These are phyloP conservation scores for Torulaspora globosa DNA, from an alignment of 1,139 yeast species.

Conservation along the genomic window DNA sequence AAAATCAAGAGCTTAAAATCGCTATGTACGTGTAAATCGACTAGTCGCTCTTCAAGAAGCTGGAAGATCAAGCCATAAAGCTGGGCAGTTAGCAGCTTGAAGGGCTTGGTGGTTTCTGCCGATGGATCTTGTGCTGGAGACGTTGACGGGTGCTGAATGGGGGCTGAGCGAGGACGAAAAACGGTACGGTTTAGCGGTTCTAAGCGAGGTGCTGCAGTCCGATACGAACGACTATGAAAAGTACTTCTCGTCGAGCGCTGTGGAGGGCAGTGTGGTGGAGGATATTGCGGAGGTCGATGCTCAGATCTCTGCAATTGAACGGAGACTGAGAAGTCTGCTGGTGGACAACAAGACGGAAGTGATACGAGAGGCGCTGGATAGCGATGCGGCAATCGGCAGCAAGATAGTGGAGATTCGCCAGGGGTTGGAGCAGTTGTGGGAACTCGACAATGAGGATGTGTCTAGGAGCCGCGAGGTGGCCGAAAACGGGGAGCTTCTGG, in stretches of 20 bases:
- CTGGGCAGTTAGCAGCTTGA: not conserved
- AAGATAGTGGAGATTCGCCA: slow-evolving; percentile 32
- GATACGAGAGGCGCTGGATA: slow-evolving; percentile 36
- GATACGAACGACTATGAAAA: slow-evolving; percentile 23
- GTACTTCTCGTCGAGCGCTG: slow-evolving; percentile 33
- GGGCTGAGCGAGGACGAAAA: slow-evolving; percentile 13
- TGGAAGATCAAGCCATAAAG: too few species aligned
- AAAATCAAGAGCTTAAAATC: slow-evolving; percentile 6
- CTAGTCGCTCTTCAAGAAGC: too few species aligned
- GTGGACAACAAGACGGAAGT: slow-evolving; percentile 36
- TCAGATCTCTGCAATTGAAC: slow-evolving; percentile 39
- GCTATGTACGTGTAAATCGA: slow-evolving; percentile 1
- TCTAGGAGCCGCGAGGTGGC: slow-evolving; percentile 11
- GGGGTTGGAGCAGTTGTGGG: slow-evolving; percentile 38
- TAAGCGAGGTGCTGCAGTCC: slow-evolving; percentile 26
- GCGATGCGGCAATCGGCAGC: slow-evolving; percentile 19
- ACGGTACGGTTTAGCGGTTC: slow-evolving; percentile 16
- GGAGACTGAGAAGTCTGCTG: slow-evolving; percentile 37
- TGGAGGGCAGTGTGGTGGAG: slow-evolving; percentile 37
- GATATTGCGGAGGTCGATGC: slow-evolving; percentile 51
- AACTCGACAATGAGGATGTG: slow-evolving; percentile 34
- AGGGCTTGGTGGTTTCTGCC: not conserved
- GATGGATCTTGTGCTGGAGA: slow-evolving; percentile 14
- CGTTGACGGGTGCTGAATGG: slow-evolving; percentile 4
- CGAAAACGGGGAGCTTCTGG: slow-evolving; percentile 15